phyloP scores from a whole-genome alignment of 805 yeast species.

The Pichia manshurica region DNA sequence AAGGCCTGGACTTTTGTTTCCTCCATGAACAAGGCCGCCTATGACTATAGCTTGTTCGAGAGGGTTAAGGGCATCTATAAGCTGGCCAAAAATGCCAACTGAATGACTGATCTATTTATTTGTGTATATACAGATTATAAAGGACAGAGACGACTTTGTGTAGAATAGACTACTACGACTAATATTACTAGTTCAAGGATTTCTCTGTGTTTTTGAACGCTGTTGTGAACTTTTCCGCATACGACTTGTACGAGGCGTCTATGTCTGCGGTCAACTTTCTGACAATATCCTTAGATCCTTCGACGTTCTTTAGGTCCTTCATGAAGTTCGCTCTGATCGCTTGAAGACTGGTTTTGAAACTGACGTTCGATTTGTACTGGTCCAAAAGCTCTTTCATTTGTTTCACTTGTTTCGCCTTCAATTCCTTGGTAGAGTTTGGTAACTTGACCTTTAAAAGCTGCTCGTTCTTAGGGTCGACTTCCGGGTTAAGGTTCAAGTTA shows the following conservation, averaged over 20 bases:
- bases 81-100: constrained; percentile 42
- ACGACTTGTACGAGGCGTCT: constrained; percentile 66
- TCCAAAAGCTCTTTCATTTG: constrained; percentile 64
- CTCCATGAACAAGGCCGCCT: constrained; percentile 78
- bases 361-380: constrained; percentile 46
- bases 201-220: constrained; percentile 52
- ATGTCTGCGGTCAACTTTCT: constrained; percentile 51
- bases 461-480: constrained; percentile 62
- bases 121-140: background rate
- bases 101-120: background rate
- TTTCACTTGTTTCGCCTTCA: constrained; percentile 49
- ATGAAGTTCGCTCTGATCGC: constrained; percentile 53
- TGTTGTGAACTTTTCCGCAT: constrained; percentile 50
- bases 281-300: constrained; percentile 50
- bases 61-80: constrained; percentile 50
- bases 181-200: constrained; percentile 20
- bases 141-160: background rate
- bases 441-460: constrained; percentile 69
- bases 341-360: constrained; percentile 44
- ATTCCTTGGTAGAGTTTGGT: constrained; percentile 69
- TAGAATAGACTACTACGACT: no score
- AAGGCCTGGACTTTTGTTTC: constrained; percentile 87
- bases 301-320: constrained; percentile 42
- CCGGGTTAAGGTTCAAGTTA: constrained; percentile 73
- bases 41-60: constrained; percentile 69